Percentiles rank a stretch among this genome's conserved stretches.
These are phyloP conservation scores for Golovinomyces cichoracearum DNA, from an alignment of 2,329 filamentous ascomycete genomes.

Conservation along the genomic window DNA sequence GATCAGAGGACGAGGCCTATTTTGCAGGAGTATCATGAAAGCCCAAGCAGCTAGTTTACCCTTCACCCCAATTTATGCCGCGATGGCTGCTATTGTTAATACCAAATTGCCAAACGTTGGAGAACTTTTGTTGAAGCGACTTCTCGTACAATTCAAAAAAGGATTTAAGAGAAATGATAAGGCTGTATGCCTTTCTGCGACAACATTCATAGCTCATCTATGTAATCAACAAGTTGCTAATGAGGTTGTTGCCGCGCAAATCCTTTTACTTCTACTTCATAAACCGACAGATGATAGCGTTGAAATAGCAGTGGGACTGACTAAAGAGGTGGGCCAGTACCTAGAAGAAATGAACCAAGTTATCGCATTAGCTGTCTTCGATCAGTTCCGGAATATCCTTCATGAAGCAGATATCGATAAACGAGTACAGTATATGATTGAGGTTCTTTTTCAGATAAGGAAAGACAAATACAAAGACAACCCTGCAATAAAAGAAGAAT, in stretches of 20 bases:
- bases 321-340: slow-evolving; percentile 77
- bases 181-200: slow-evolving; percentile 74
- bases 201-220: slow-evolving; percentile 81
- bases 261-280: slow-evolving; percentile 69
- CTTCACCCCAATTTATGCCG: slow-evolving; percentile 88
- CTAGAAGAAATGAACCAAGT: slow-evolving; percentile 82
- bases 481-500: slow-evolving; percentile 65
- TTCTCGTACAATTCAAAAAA: slow-evolving; percentile 84
- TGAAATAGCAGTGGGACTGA: slow-evolving; percentile 86
- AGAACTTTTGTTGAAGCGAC: slow-evolving; percentile 59
- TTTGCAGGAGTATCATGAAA: slow-evolving; percentile 95
- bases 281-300: slow-evolving; percentile 95
- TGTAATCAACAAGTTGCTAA: slow-evolving; percentile 91
- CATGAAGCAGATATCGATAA: slow-evolving; percentile 96
- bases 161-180: slow-evolving; percentile 93
- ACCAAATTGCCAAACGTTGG: slow-evolving; percentile 90
- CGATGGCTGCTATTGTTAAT: slow-evolving; percentile 89
- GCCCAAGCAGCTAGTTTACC: slow-evolving; percentile 86
- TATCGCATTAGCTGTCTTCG: slow-evolving; percentile 74
- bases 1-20: slow-evolving; percentile 68
- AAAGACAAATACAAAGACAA: slow-evolving; percentile 96
- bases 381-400: slow-evolving; percentile 82
- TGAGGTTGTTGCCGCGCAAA: slow-evolving; percentile 80
- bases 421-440: slow-evolving; percentile 97
- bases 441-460: slow-evolving; percentile 85